A percentile compares a stretch with the other conserved stretches of the same genome.
Conservation (phyloP, 208 protist genomes). For the Crithidia bombi region DNA sequence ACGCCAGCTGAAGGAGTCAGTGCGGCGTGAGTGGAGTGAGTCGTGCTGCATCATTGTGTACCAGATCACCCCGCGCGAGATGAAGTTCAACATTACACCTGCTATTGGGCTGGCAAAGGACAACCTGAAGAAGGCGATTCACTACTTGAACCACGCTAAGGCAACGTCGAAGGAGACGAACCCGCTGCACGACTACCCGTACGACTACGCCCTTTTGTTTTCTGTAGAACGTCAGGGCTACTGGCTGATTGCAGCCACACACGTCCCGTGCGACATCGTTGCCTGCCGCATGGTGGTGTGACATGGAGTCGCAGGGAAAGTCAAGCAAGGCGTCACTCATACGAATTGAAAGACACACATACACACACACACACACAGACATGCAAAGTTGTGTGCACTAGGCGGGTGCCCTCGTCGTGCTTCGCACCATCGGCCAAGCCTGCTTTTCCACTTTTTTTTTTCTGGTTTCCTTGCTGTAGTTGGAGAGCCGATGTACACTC, state of each 20-base stretch:
- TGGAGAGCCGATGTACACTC: no score
- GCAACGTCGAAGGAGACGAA: conserved; percentile 69
- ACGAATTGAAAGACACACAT: background rate
- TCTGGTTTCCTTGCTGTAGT: background rate
- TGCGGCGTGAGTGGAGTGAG: conserved; percentile 76
- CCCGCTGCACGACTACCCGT: conserved; percentile 76
- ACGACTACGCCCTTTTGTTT: conserved; percentile 89
- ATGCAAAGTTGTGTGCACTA: no score
- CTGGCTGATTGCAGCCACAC: conserved; percentile 86
- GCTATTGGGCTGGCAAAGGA: conserved; percentile 74
- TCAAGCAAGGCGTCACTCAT: background rate
- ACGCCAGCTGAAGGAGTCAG: conserved; percentile 54
- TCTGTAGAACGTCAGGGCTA: conserved; percentile 85
- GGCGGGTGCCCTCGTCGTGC: no score
- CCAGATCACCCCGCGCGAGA: conserved; percentile 85
- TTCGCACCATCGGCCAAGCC: no score
- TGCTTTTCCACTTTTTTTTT: background rate
- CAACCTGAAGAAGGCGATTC: conserved; percentile 76
- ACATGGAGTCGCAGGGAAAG: background rate
- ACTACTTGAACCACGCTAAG: conserved; percentile 67
- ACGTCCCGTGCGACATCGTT: conserved; percentile 91
- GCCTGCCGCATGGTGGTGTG: conserved; percentile 71
- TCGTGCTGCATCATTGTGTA: conserved; percentile 88
- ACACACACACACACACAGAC: no score
- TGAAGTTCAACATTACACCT: conserved; percentile 87